Percentiles rank a stretch among this genome's conserved stretches.
Evolutionary conservation across 768 basidiomycete genomes (phyloP).

Genomic region (Mycena vulgaris): DNA sequence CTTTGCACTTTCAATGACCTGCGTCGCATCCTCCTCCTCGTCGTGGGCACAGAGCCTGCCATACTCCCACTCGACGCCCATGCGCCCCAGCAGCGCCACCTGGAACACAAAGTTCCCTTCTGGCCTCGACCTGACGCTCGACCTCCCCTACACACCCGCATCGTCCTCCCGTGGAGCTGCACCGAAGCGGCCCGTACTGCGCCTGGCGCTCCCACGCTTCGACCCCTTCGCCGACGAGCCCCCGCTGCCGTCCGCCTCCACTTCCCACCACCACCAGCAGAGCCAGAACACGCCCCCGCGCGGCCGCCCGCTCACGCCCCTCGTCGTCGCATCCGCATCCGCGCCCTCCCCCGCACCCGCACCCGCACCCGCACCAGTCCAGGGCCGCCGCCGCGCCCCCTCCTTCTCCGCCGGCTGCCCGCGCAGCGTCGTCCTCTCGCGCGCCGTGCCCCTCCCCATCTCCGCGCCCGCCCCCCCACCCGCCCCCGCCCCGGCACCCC

Average conservation of each 20-base stretch:
- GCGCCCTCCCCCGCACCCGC: constrained; percentile 15
- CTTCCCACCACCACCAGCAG: no score
- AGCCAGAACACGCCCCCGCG: no score
- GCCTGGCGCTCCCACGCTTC: constrained; percentile 23
- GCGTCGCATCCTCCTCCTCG: constrained; percentile 11
- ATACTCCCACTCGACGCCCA: not conserved
- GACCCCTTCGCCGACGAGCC: constrained; percentile 35
- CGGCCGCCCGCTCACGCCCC: no score
- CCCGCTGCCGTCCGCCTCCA: constrained; percentile 7
- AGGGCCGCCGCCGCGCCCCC: constrained; percentile 31
- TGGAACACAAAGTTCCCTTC: constrained; percentile 11
- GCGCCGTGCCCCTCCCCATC: constrained; percentile 6
- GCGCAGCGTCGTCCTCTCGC: no score
- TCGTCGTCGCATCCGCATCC: no score
- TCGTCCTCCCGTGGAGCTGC: not conserved
- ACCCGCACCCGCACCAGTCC: not conserved
- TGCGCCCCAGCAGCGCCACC: not conserved
- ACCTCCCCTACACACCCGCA: not conserved
- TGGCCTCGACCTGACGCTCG: constrained; percentile 12
- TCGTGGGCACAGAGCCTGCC: constrained; percentile 14
- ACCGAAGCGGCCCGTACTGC: constrained; percentile 14
- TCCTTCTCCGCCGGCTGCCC: constrained; percentile 34
- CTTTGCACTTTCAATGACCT: not conserved
- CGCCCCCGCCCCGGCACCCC: constrained; percentile 4
- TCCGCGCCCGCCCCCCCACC: not conserved